These are phyloP conservation scores for Cystofilobasidium bisporidii DNA, from an alignment of 768 basidiomycete genomes.

Conservation along the genomic window DNA sequence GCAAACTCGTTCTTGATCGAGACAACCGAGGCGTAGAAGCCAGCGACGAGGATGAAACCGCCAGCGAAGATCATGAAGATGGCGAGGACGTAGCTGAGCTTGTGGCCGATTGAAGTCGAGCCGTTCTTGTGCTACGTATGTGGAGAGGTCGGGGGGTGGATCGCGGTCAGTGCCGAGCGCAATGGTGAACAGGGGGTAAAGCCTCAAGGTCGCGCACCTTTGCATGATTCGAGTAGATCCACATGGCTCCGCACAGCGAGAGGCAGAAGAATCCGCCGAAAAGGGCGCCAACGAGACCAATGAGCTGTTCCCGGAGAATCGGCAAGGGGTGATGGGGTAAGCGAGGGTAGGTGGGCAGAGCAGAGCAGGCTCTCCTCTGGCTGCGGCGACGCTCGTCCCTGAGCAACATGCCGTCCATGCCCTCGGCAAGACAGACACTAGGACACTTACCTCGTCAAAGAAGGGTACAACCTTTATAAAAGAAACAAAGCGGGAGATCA, in stretches of 20 bases:
- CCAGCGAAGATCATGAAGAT: constrained; percentile 29
- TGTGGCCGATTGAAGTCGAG: background rate
- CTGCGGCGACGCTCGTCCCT: too few relatives aligned
- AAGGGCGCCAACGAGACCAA: constrained; percentile 30
- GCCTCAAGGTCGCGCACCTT: too few relatives aligned
- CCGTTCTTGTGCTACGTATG: background rate
- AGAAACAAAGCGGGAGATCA: too few relatives aligned
- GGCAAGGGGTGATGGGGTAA: too few relatives aligned
- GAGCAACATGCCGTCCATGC: too few relatives aligned
- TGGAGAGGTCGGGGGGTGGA: background rate
- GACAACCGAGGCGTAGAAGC: constrained; percentile 25
- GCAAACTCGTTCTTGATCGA: constrained; percentile 20
- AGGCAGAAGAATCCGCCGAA: constrained; percentile 31
- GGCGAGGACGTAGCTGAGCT: constrained; percentile 24
- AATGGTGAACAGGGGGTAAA: too few relatives aligned
- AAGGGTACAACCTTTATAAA: too few relatives aligned
- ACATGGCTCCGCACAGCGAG: constrained; percentile 23
- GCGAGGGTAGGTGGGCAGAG: too few relatives aligned
- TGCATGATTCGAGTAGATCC: constrained; percentile 27
- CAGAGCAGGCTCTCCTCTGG: too few relatives aligned
- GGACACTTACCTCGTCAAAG: constrained; percentile 29
- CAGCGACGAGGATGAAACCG: constrained; percentile 31
- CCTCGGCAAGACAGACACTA: too few relatives aligned
- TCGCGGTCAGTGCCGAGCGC: background rate
- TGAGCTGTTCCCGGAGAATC: too few relatives aligned